These are phyloP conservation scores for Diutina siamensis DNA, from an alignment of 1,139 yeast species.

Conservation along the genomic window DNA sequence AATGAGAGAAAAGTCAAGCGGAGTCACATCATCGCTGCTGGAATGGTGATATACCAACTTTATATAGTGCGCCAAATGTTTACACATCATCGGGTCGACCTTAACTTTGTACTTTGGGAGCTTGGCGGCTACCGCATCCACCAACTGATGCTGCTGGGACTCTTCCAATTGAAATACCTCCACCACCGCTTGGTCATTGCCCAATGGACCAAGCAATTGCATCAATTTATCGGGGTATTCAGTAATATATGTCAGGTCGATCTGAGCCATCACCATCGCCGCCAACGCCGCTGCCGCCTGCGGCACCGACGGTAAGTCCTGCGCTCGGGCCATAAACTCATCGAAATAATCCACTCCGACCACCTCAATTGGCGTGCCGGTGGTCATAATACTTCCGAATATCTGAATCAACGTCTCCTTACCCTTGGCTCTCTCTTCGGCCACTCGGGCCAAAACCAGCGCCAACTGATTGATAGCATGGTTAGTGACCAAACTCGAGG, in stretches of 20 bases:
- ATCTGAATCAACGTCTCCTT: background rate
- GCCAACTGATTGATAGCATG: background rate
- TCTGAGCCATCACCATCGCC: background rate
- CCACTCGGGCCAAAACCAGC: background rate
- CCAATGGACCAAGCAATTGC: background rate
- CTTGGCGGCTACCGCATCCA: background rate
- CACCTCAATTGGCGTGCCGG: background rate
- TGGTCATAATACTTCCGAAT: background rate
- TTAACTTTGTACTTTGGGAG: background rate
- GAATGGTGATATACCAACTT: background rate
- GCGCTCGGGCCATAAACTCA: background rate
- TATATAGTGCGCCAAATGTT: background rate
- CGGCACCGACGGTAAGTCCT: background rate
- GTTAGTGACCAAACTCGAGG: background rate
- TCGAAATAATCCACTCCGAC: background rate
- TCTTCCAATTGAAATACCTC: background rate
- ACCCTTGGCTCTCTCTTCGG: background rate
- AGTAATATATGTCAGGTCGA: background rate
- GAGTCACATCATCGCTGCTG: background rate
- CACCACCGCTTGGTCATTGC: background rate
- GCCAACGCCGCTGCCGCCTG: background rate
- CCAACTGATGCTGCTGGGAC: background rate
- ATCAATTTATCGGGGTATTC: background rate
- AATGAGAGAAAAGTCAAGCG: background rate
- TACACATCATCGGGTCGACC: background rate